Base-by-base conservation (phyloP, 2,329 filamentous ascomycete genomes). In the Macroventuria anomochaeta region DNA sequence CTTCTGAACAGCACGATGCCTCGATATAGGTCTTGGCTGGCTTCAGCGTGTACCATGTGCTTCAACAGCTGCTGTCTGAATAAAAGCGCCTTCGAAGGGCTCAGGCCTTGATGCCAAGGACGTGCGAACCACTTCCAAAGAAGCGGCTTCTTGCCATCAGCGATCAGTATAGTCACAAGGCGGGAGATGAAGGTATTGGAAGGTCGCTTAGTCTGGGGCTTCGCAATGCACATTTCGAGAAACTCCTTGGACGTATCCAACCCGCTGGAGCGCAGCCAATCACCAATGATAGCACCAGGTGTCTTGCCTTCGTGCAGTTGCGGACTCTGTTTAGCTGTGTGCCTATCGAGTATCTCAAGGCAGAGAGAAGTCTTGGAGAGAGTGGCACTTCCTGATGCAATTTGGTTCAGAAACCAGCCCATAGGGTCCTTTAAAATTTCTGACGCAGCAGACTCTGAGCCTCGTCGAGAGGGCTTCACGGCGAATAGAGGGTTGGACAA, bases 401-500 rank as follows among this genome's bases (percentile, higher is more conserved):
- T 69, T 38, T 76, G 73, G 23, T 75, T 65, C 31, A 77, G 63
- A 28, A 80, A 76, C 61, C 79, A 72, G 11, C 61, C 53, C 25
- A 79, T 59, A 0, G 78, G 77, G 40, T 79, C 71, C 32, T 65
- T 67, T 11, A 71, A 52, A 2, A 70, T 43, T 18, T 68, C 56
- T 17, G 62, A 53, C 1, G 64, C 66, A 29, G 57, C 58, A 25
- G 69, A 59, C 13, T 71, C 69, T 12, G 68, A 69, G 12, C 47
- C 57, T 55, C 62, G 58, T 25, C 62, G 60, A n/a, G 46, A 56
- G 8, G 70, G 70, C 47, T 62, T 67, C n/a, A 65, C 59, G 17
- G 72, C 68, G 46, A 85, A 76, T 5, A 84, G 68, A 3, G 81
- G 81, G 62, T 80, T 83, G 12, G 75, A 78, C 31, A 85, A 64